These are phyloP conservation scores for Phytophthora macrochlamydospora DNA, from an alignment of 352 stramenopile genomes.

Conservation along the genomic window DNA sequence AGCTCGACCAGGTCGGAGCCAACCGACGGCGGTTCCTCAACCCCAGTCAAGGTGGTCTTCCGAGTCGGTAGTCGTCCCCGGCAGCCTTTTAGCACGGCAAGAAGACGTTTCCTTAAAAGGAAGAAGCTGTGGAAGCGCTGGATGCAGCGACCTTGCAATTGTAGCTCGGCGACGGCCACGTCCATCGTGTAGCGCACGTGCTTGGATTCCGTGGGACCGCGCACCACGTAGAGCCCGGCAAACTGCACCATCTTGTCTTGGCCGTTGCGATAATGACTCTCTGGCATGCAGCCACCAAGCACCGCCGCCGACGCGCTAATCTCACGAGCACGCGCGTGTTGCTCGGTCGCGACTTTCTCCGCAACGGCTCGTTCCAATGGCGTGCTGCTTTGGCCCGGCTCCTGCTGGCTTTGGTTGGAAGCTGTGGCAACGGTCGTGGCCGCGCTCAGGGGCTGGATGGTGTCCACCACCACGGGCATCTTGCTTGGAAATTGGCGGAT, in stretches of 20 bases:
- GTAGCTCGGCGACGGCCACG: constrained; percentile 42
- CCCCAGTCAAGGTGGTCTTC: constrained; percentile 17
- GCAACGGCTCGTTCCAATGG: constrained; percentile 24
- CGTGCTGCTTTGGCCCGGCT: constrained; percentile 31
- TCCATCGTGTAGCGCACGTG: constrained; percentile 78
- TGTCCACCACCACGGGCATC: constrained; percentile 39
- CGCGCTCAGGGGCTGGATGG: constrained; percentile 27
- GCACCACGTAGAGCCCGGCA: constrained; percentile 58
- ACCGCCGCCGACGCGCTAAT: constrained; percentile 33
- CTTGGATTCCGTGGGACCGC: constrained; percentile 48
- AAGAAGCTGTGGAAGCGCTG: constrained; percentile 69
- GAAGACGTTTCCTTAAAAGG: constrained; percentile 52
- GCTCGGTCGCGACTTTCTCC: constrained; percentile 29
- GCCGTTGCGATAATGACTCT: constrained; percentile 36
- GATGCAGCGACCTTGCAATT: constrained; percentile 52
- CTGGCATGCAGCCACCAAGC: constrained; percentile 24
- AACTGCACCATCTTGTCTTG: constrained; percentile 57
- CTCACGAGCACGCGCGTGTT: constrained; percentile 13
- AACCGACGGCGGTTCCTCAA: constrained; percentile 16
- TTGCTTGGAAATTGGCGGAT: not conserved
- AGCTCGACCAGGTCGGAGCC: constrained; percentile 33
- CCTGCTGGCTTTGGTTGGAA: constrained; percentile 25
- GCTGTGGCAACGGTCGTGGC: constrained; percentile 26
- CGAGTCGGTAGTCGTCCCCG: constrained; percentile 23
- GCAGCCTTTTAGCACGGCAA: constrained; percentile 53